Base-by-base conservation (phyloP, 208 protist species). In the Naegleria lovaniensis region DNA sequence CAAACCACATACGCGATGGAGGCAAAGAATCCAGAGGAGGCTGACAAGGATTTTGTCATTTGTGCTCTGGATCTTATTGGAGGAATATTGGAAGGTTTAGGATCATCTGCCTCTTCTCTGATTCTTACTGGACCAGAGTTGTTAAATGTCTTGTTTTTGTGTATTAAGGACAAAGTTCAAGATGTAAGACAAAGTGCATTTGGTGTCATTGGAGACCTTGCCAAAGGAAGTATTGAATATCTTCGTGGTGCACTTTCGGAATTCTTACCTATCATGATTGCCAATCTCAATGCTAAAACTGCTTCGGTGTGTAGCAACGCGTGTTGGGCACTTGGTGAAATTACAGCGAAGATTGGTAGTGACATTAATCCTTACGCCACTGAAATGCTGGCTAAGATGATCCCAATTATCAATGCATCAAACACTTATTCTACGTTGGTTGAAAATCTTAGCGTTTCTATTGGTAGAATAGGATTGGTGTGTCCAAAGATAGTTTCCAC, bases 291-390 rank as follows among this genome's bases (percentile, higher is more conserved):
- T 52, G 92, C 93, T 40, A 91, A 94, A 48, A 90, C 88, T 90
- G 5, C 93, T 5, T 94, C 94, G 9, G 95, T 96, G 36, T 97
- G 95, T 92, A 97, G 97, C 92, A 97, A 97, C 90, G 94, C 96
- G 3, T 90, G 59, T 89, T 97, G 96, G 96, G 94, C 96, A 6
- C 67, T 96, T n/a, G 95, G 95, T 83, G 95, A 97, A 91, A 94
- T 97, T 76, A 83, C 94, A 5, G 51, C 95, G 6, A 55, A 90
- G 36, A 76, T 95, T 38, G 92, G 94, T 38, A 13, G n/a, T 5
- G 83, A 92, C 1, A 92, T 93, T 0, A 67, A 90, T 48, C 93
- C 94, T 4, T 93, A 91, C 22, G 91, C 93, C 6, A 41, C n/a
- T 13, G 6, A 39, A 3, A 91, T 95, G 19, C 29, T 96, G 25